Evolutionary conservation across 495 filamentous ascomycete species (phyloP).

Genomic region (Penicillium angulare): DNA sequence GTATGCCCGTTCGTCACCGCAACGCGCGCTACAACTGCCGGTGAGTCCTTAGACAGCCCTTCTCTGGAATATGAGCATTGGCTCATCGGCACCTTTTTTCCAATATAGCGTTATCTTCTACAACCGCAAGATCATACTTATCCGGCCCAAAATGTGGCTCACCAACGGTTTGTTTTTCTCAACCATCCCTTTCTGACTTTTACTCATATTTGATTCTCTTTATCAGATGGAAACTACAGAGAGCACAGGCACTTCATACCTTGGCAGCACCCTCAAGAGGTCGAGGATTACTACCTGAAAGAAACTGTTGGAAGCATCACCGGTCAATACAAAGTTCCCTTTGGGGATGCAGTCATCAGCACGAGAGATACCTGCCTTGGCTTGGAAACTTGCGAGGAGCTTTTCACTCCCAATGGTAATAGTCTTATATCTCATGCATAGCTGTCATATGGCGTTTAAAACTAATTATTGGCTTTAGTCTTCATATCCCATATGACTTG

Average conservation of each 20-base stretch:
- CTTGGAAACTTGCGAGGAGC: constrained; percentile 76
- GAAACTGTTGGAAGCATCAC: constrained; percentile 58
- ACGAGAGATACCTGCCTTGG: constrained; percentile 72
- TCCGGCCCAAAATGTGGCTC: constrained; percentile 81
- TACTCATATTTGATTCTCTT: background rate
- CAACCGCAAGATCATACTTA: constrained; percentile 67
- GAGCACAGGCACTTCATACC: constrained; percentile 61
- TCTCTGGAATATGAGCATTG: constrained; percentile 38
- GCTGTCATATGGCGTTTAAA: background rate
- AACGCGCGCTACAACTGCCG: constrained; percentile 74
- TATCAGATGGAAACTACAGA: constrained; percentile 39
- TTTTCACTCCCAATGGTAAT: constrained; percentile 67
- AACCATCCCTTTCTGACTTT: background rate
- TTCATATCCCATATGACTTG: constrained; percentile 36
- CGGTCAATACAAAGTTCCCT: constrained; percentile 60
- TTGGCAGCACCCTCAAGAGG: constrained; percentile 56
- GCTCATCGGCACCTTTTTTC: constrained; percentile 47
- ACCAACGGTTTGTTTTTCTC: constrained; percentile 58
- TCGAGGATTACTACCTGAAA: constrained; percentile 76
- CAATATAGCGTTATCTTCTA: constrained; percentile 54
- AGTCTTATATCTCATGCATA: constrained; percentile 1
- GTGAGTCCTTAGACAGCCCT: constrained; percentile 1
- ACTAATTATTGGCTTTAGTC: constrained; percentile 9
- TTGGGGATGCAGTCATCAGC: constrained; percentile 76
- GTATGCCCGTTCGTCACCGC: constrained; percentile 63